These are phyloP conservation scores for Hymenoscyphus fraxineus DNA, from an alignment of 2,329 filamentous ascomycete species.

Conservation along the genomic window DNA sequence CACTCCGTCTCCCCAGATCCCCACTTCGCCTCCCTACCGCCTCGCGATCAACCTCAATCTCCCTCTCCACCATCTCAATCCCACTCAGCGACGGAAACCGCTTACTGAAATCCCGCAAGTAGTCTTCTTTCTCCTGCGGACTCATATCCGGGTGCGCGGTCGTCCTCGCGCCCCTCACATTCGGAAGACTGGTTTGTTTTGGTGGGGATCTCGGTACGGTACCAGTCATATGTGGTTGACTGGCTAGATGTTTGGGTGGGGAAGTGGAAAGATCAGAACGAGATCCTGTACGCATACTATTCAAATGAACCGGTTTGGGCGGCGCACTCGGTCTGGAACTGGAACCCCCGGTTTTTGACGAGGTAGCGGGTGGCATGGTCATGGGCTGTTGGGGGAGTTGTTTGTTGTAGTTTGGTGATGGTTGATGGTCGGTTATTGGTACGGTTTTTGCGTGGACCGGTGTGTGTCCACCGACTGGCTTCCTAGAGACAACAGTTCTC, in stretches of 20 bases:
- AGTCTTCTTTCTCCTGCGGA: slow-evolving; percentile 59
- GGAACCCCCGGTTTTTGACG: slow-evolving; percentile 32
- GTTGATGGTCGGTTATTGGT: slow-evolving; percentile 23
- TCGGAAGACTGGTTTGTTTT: neutral
- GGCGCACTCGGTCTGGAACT: slow-evolving; percentile 52
- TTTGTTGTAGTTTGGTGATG: slow-evolving; percentile 23
- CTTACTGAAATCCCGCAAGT: slow-evolving; percentile 70
- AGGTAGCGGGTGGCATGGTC: slow-evolving; percentile 24
- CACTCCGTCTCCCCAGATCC: slow-evolving; percentile 9
- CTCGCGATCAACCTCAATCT: slow-evolving; percentile 17
- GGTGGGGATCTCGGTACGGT: slow-evolving; percentile 27
- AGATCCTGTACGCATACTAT: slow-evolving; percentile 46
- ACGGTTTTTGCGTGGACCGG: slow-evolving; percentile 17
- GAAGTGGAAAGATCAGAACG: slow-evolving; percentile 41
- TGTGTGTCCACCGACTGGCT: slow-evolving; percentile 41
- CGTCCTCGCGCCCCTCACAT: neutral
- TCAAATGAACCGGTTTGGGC: slow-evolving; percentile 59
- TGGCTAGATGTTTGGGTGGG: slow-evolving; percentile 27
- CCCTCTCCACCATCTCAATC: slow-evolving; percentile 58
- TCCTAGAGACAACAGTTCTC: slow-evolving; percentile 37
- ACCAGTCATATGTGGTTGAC: too few relatives aligned
- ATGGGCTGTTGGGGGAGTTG: slow-evolving; percentile 22
- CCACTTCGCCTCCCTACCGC: slow-evolving; percentile 7
- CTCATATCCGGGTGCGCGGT: slow-evolving; percentile 53
- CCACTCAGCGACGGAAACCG: slow-evolving; percentile 80